Base-by-base conservation (phyloP, 371 early-diverging fungal genomes). In the Mucor plumbeus region DNA sequence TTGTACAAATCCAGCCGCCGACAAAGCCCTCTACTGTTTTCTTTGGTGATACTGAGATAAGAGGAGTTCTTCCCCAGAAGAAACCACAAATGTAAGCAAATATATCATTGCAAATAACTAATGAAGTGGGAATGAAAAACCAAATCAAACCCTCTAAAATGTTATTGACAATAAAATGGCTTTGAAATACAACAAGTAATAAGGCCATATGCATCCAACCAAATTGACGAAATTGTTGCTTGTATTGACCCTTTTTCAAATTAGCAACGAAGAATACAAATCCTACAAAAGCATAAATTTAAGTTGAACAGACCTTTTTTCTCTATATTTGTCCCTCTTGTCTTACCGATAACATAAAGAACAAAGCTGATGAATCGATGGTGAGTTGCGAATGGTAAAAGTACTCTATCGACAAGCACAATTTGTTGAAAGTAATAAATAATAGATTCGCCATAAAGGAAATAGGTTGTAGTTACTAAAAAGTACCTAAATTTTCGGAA, bases 21-120 rank as follows among this genome's bases (percentile, higher is more conserved):
- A 99, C 84, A 72, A 99, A 99, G 7, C 99, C 99, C 79, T 99
- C 99, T 78, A 96, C 94, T n/a, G 99, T 99, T 87, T 99, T 99
- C 77, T 99, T 99, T 17, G 99, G 99, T 69, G 94, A 93, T 9
- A 99, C 82, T 72, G 89, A 87, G 68, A 97, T 98, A 40, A 99
- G 83, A 6, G 92, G 97, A n/a, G 96, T 97, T 53, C 89, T 85
- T 5, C 99, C 99, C 76, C 84, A 93, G 74, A 95, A 93, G 80
- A 95, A 95, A 8, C 99, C 99, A 78, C 92, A 93, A 44, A 98
- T 82, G 77, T 99, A 99, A 11, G 99, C 99, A 74, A 92, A 92
- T 41, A 97, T 96, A 76, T 99, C 99, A 85, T 99, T 99, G 62
- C 91, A 88, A 56, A 98, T 91, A n/a, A 99, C 99, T 40, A 99